Evolutionary conservation across 495 filamentous ascomycete species (phyloP), one percentile per base, ranked within the genome.

Genomic region (Parmelia sp.): DNA sequence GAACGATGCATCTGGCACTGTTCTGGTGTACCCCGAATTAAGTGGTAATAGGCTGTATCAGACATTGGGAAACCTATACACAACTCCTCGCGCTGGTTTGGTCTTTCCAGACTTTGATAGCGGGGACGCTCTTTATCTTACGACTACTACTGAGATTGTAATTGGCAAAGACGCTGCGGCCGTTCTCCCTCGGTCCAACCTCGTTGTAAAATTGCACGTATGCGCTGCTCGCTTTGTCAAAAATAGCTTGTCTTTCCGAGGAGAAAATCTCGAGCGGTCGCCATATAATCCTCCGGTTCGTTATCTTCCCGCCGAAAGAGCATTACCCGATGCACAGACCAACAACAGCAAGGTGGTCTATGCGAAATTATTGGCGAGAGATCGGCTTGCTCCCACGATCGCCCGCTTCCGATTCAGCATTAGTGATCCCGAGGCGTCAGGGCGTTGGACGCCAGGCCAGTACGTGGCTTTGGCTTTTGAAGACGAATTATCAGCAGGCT

Each of bases 41-140:
- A 89, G 86, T 35, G 90, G 90, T 5, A 92, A 96, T 72, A 77
- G 88, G 47, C 77, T 93, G 1, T 94, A 94, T 65, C 90, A 95
- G 73, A 88, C 87, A 2, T 77, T 93, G 11, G 90, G 90, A 1
- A 92, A 93, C 68, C 74, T 93, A 10, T 74, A 79, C 37, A 76
- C 76, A n/a, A 86, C 82, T 44, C 89, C 88, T 23, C 71, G 74
- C 53, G 83, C 88, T 21, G 84, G 91, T 14, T 69, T 89, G 25
- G 83, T 81, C 23, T 79, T 94, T 40, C 87, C 90, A 1, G 84
- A 91, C 69, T 92, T 88, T 68, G 81, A 83, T 15, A 87, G 82
- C 3, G 86, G 86, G 4, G 79, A 89, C 68, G 83, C 88, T 45
- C 75, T 93, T 7, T 90, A 92, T 70, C 63, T 85, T 21, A 91